These are phyloP conservation scores for Neurospora sp. DNA, from an alignment of 495 filamentous ascomycete genomes.

Conservation along the genomic window DNA sequence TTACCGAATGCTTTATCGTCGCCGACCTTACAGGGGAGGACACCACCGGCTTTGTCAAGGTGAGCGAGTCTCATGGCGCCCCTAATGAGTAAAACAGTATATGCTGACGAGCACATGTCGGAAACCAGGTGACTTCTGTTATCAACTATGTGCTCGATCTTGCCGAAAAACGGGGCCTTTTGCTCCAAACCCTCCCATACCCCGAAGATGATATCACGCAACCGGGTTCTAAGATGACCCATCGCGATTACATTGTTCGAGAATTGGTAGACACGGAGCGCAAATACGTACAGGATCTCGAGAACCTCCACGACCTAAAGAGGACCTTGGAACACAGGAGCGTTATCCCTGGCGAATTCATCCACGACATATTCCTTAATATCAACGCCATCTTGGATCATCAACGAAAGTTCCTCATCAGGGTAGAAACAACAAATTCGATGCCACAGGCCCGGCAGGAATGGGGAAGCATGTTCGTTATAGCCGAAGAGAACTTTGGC, in stretches of 20 bases:
- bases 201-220: slow-evolving; percentile 35
- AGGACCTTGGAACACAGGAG: slow-evolving; percentile 80
- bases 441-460: slow-evolving; percentile 67
- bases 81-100: not conserved
- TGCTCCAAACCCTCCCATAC: slow-evolving; percentile 45
- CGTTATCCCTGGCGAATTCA: slow-evolving; percentile 75
- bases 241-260: slow-evolving; percentile 76
- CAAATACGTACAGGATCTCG: slow-evolving; percentile 96
- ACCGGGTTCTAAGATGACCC: slow-evolving; percentile 52
- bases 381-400: slow-evolving; percentile 90
- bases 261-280: slow-evolving; percentile 91
- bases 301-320: slow-evolving; percentile 88
- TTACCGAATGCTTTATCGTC: slow-evolving; percentile 82
- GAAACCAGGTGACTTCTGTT: slow-evolving; percentile 46
- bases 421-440: slow-evolving; percentile 89
- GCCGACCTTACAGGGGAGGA: slow-evolving; percentile 86
- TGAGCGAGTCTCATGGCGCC: slow-evolving; percentile 21
- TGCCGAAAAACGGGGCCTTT: slow-evolving; percentile 60
- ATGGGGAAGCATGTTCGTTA: slow-evolving; percentile 80
- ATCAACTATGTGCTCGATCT: slow-evolving; percentile 88
- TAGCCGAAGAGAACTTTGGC: slow-evolving; percentile 66
- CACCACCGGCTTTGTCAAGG: slow-evolving; percentile 96
- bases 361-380: slow-evolving; percentile 95
- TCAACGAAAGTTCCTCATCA: slow-evolving; percentile 86
- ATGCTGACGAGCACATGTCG: not conserved